Percentiles rank a stretch among this genome's conserved stretches.
These are phyloP conservation scores for Globisporangium viniferum DNA, from an alignment of 352 stramenopile species.

Conservation along the genomic window DNA sequence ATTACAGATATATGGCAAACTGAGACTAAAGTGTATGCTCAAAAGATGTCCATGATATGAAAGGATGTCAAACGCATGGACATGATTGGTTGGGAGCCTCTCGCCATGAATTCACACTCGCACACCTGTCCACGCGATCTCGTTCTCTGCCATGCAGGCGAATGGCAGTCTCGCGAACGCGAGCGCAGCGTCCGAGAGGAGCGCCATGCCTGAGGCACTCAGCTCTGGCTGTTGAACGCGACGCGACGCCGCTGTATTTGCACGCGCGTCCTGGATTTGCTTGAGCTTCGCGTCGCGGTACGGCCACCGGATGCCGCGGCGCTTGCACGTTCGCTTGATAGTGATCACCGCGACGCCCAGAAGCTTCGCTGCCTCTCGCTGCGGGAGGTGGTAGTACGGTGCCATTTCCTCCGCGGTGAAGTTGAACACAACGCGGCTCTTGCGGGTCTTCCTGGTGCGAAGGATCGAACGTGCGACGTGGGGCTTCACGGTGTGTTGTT, in stretches of 20 bases:
- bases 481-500: neutral
- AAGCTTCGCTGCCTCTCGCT: slow-evolving; percentile 28
- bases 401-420: slow-evolving; percentile 33
- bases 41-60: too few relatives aligned
- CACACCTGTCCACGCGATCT: neutral
- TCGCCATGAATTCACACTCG: neutral
- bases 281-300: slow-evolving; percentile 36
- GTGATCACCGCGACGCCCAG: slow-evolving; percentile 37
- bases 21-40: too few relatives aligned
- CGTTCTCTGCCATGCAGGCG: slow-evolving; percentile 14
- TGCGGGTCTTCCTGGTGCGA: slow-evolving; percentile 25
- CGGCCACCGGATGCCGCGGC: slow-evolving; percentile 27
- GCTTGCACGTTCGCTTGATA: slow-evolving; percentile 40
- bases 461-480: slow-evolving; percentile 10
- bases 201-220: neutral
- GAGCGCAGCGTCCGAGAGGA: slow-evolving; percentile 7
- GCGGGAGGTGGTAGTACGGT: slow-evolving; percentile 48
- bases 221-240: neutral
- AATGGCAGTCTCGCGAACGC: slow-evolving; percentile 14
- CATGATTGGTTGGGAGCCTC: neutral
- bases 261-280: slow-evolving; percentile 6
- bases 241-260: neutral
- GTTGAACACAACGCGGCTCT: slow-evolving; percentile 45
- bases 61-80: neutral
- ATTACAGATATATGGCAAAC: too few relatives aligned